Conservation (phyloP, 2,329 filamentous ascomycete genomes). For the Sporothrix globosa region DNA sequence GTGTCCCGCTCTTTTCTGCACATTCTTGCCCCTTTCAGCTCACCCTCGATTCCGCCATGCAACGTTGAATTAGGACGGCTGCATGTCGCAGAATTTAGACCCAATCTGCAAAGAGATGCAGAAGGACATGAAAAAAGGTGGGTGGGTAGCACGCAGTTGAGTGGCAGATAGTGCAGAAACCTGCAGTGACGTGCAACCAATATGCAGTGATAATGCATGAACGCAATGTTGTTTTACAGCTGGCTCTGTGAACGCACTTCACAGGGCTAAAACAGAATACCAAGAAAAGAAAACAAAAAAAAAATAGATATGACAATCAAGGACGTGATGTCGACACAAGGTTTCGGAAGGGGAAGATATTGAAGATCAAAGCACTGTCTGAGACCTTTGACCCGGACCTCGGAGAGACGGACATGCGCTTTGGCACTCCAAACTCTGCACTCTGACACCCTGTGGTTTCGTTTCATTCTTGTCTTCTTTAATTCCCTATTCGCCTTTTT, state of each 20-base stretch:
- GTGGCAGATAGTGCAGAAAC: not conserved
- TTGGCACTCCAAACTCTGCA: not conserved
- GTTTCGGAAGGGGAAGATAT: not conserved
- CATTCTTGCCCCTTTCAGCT: not conserved
- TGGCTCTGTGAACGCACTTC: not conserved
- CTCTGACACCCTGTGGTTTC: constrained; percentile 5
- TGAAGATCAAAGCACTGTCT: not conserved
- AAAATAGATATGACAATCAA: too few species aligned
- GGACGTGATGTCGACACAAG: not conserved
- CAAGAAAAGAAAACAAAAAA: not conserved
- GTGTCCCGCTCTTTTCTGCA: not conserved
- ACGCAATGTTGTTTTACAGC: constrained; percentile 4
- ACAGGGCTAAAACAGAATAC: not conserved
- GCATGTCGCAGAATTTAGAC: constrained; percentile 1
- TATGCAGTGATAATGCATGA: constrained; percentile 8
- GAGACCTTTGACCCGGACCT: not conserved
- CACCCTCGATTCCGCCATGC: not conserved
- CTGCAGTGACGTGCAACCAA: not conserved
- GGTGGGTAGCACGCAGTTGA: constrained; percentile 6
- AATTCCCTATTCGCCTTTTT: not conserved
- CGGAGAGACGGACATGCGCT: constrained; percentile 3
- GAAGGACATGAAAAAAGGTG: not conserved
- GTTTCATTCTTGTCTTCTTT: not conserved
- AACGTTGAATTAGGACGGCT: constrained; percentile 1
- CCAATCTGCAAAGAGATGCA: constrained; percentile 13